Conservation (phyloP, 345 rosid species). For the Triadica sebifera region DNA sequence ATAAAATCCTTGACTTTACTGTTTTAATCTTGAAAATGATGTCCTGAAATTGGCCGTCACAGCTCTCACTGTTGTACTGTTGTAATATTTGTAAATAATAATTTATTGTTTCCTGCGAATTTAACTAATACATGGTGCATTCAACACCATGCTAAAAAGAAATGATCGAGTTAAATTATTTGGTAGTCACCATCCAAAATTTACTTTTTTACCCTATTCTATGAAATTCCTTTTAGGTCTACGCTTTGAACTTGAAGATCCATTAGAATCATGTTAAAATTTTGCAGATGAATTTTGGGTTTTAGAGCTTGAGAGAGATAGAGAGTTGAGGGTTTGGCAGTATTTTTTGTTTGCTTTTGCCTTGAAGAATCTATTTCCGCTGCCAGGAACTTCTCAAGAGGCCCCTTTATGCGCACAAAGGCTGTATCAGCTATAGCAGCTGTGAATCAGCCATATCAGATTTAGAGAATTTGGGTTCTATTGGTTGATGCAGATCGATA, state of each 20-base stretch:
- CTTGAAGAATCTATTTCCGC: neutral
- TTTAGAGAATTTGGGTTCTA: neutral
- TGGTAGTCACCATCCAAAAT: no score
- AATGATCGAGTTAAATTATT: no score
- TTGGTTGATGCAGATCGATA: neutral
- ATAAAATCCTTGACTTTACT: neutral
- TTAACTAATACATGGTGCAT: neutral
- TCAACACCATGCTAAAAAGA: neutral
- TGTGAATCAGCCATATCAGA: neutral
- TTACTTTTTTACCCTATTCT: neutral
- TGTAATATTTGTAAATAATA: neutral
- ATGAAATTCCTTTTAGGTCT: neutral
- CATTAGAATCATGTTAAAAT: constrained; percentile 1
- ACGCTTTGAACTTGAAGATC: neutral
- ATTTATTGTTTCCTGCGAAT: neutral
- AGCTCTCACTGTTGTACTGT: neutral
- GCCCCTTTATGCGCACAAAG: no score
- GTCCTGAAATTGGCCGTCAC: neutral
- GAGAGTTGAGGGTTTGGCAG: neutral
- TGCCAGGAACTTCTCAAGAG: neutral
- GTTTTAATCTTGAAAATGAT: neutral
- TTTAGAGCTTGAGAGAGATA: no score
- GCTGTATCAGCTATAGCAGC: neutral
- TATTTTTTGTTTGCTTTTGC: neutral
- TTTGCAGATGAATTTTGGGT: neutral